Conservation (phyloP, 257 asterid species). For the Eucommia ulmoides region DNA sequence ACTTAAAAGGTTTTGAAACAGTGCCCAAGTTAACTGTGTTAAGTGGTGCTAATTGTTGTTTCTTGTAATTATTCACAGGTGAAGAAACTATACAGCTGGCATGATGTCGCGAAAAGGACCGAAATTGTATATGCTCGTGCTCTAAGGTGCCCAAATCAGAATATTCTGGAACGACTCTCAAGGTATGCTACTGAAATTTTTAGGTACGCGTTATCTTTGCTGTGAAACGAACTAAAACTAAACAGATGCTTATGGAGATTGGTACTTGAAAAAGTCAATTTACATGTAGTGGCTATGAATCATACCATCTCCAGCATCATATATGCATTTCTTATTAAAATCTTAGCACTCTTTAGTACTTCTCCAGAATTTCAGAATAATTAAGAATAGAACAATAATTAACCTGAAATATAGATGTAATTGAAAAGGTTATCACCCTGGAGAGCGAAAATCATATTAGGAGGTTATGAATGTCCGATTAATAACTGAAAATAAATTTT, state of each 20-base stretch:
- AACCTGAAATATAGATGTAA: too few relatives aligned
- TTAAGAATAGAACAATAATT: too few relatives aligned
- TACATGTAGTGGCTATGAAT: too few relatives aligned
- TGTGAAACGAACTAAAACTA: not conserved
- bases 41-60: not conserved
- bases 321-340: too few relatives aligned
- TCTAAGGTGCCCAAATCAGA: constrained; percentile 59
- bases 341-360: not conserved
- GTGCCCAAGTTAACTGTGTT: not conserved
- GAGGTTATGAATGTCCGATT: too few relatives aligned
- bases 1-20: too few relatives aligned
- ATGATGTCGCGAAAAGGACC: constrained; percentile 86
- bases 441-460: too few relatives aligned
- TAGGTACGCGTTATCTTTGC: not conserved
- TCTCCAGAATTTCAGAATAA: not conserved
- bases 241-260: not conserved
- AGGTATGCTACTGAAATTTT: constrained; percentile 29
- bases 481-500: too few relatives aligned
- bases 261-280: not conserved
- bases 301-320: too few relatives aligned
- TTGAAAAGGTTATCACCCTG: too few relatives aligned
- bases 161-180: constrained; percentile 62
- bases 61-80: constrained; percentile 34
- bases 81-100: constrained; percentile 93
- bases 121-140: constrained; percentile 84